phyloP scores from a whole-genome alignment of 164 flowering plant genomes.

The Tinospora cordifolia region DNA sequence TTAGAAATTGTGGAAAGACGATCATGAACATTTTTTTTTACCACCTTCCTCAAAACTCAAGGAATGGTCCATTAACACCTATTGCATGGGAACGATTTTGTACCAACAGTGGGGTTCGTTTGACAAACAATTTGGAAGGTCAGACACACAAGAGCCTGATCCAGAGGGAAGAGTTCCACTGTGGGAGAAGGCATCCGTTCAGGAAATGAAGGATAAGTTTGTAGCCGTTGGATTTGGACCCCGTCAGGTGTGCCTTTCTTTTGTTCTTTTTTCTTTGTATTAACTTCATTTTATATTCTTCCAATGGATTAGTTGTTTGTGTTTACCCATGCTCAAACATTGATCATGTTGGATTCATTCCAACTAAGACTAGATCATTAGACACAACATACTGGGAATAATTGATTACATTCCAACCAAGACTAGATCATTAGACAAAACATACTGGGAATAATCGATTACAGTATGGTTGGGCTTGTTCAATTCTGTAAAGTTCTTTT shows the following conservation, averaged over 20 bases:
- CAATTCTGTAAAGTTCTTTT: no score
- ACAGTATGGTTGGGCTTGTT: no score
- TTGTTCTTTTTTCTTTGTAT: no score
- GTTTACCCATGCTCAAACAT: no score
- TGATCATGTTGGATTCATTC: no score
- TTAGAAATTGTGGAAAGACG: background rate
- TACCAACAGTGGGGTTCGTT: conserved; percentile 75
- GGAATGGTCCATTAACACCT: background rate
- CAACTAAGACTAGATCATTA: no score
- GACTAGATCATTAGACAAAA: no score
- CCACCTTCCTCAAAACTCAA: background rate
- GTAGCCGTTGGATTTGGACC: conserved; percentile 78
- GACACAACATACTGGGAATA: no score
- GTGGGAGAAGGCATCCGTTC: conserved; percentile 75
- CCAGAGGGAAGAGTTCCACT: conserved; percentile 87
- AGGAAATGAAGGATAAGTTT: conserved; percentile 91
- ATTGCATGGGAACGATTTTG: background rate
- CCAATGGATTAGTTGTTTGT: no score
- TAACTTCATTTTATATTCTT: no score
- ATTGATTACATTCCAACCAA: no score
- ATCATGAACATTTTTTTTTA: background rate
- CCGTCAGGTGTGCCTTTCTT: conserved; percentile 58
- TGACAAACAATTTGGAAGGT: conserved; percentile 69
- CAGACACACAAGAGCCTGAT: conserved; percentile 74
- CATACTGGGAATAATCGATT: no score